Base-by-base conservation (phyloP, 108 stramenopile genomes). In the Mediolabrus comicus region DNA sequence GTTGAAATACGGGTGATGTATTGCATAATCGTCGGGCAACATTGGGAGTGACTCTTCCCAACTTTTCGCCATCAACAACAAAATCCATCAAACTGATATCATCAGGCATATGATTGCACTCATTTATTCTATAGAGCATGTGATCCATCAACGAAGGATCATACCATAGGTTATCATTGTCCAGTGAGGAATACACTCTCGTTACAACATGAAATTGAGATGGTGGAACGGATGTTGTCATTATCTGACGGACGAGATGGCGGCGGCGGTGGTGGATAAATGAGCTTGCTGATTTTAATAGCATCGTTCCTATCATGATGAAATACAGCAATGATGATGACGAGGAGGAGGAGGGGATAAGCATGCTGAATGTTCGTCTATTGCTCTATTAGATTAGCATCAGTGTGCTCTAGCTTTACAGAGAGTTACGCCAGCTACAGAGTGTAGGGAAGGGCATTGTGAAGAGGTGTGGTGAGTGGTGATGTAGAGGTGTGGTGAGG, bases 61-160 rank as follows among this genome's bases (percentile, higher is more conserved):
- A 56, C 7, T 59, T 36, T 13, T 65, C 38, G 5, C 85, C 87
- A 63, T 94, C 82, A 8, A 94, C 77, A 16, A 26, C 11, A 60
- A 94, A 92, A 16, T 86, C 75, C 5, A 92, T 29, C 26, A 86
- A 31, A 29, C 60, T 72, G 25, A 92, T 61, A 38, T 86, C 67
- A 22, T 83, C 41, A 24, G 88, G 87, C 51, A 89, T 60, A 7
- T 77, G 6, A 49, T 94, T 94, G 51, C 84, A 66, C 41, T 74
- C 66, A 19, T 84, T 66, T 30, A 94, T 75, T 24, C 93, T 84
- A 61, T 88, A 86, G 4, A 94, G 73, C 77, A 87, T 87, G 58
- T 92, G 84, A 53, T 90, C 73, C 72, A 94, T 63, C 13, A 86
- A 38, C 16, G 75, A 58, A 19, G 68, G 61, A 1, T 41, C 14